phyloP scores from a whole-genome alignment of 768 basidiomycete species.

The Daedalea quercina region DNA sequence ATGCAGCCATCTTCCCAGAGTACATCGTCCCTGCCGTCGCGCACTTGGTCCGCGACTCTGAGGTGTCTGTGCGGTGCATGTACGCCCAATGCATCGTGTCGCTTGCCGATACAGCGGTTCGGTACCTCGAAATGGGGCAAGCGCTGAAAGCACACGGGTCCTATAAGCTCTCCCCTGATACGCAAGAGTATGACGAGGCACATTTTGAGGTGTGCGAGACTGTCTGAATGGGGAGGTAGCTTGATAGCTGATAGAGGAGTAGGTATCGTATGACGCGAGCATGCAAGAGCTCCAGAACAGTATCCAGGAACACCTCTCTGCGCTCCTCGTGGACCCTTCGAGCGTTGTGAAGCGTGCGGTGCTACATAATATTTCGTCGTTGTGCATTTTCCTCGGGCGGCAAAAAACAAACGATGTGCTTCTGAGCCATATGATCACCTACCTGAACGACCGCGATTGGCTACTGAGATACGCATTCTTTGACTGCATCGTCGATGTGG shows the following conservation, averaged over 20 bases:
- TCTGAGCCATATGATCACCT: conserved; percentile 81
- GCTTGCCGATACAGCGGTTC: conserved; percentile 79
- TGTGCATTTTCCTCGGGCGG: conserved; percentile 91
- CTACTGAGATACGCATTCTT: conserved; percentile 86
- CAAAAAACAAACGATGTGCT: conserved; percentile 94
- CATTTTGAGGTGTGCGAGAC: conserved; percentile 63
- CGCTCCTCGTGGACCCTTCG: conserved; percentile 83
- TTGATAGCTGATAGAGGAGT: background rate
- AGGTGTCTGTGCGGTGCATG: conserved; percentile 74
- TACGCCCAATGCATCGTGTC: conserved; percentile 81
- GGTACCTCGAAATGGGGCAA: conserved; percentile 91
- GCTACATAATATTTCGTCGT: conserved; percentile 75
- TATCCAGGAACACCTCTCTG: conserved; percentile 82
- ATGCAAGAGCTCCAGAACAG: conserved; percentile 79
- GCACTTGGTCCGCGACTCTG: conserved; percentile 76
- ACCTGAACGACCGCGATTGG: conserved; percentile 91
- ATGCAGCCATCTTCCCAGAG: conserved; percentile 79
- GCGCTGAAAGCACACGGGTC: conserved; percentile 80
- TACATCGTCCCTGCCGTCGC: conserved; percentile 91
- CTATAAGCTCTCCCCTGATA: conserved; percentile 55
- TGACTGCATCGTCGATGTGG: conserved; percentile 92
- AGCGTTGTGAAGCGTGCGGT: conserved; percentile 89
- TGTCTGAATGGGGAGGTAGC: background rate
- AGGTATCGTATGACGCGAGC: conserved; percentile 90
- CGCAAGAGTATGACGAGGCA: conserved; percentile 68